Evolutionary conservation across 225 moss, liverwort and hornwort genomes (phyloP).

Genomic region (Rhytidiadelphus loreus): DNA sequence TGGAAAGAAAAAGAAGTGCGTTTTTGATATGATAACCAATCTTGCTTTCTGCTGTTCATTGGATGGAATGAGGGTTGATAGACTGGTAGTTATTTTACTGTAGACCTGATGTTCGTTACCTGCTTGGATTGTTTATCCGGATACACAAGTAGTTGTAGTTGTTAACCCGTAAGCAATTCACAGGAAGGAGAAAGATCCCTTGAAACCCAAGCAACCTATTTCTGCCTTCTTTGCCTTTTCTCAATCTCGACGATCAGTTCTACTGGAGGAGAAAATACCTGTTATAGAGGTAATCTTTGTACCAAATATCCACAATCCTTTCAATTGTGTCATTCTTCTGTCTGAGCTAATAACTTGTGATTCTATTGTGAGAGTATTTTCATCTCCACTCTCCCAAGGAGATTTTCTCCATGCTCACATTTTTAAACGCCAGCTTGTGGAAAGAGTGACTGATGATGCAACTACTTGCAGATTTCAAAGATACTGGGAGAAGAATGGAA

Average conservation of each 20-base stretch:
- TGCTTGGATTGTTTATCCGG: not conserved
- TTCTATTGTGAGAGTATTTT: not conserved
- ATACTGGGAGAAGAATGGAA: conserved; percentile 92
- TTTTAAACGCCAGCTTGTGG: not conserved
- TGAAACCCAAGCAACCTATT: conserved; percentile 78
- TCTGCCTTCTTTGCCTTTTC: conserved; percentile 67
- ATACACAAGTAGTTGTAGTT: not conserved
- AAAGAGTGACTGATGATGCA: not conserved
- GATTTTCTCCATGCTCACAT: not conserved
- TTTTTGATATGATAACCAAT: not conserved
- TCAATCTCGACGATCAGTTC: conserved; percentile 48
- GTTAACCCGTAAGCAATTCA: not conserved
- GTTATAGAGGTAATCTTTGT: conserved; percentile 48
- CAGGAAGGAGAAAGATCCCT: conserved; percentile 89
- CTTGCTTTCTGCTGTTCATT: not conserved
- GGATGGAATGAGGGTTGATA: not conserved
- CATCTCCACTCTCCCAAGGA: not conserved
- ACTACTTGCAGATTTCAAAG: conserved; percentile 52
- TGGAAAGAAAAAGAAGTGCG: conserved; percentile 73
- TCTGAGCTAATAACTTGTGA: not conserved
- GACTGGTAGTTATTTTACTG: not conserved
- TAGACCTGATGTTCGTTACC: not conserved
- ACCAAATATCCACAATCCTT: not conserved
- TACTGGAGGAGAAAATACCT: conserved; percentile 54
- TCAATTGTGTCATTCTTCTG: not conserved